Conservation (phyloP, 139 green algal species). For the Chlamydomonas incerta region DNA sequence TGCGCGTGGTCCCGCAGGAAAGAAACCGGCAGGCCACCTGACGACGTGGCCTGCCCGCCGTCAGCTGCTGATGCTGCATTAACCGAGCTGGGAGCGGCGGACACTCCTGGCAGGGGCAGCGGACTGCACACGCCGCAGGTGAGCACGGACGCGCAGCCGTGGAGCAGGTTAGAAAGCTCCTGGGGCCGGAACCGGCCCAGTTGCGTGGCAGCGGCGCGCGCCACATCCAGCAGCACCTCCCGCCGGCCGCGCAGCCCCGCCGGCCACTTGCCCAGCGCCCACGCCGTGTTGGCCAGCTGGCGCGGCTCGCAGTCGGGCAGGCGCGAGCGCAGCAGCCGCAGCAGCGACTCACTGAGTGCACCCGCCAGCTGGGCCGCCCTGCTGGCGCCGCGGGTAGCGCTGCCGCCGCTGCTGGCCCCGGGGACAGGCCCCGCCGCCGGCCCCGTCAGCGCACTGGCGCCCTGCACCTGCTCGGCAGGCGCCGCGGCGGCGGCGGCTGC, state of each 20-base stretch:
- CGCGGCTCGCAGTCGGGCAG: constrained; percentile 15
- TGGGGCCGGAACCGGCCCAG: background rate
- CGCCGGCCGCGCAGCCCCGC: background rate
- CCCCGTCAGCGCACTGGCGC: too few relatives aligned
- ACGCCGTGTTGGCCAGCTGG: constrained; percentile 26
- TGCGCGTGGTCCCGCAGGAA: constrained; percentile 1
- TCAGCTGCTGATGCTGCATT: too few relatives aligned
- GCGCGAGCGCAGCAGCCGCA: background rate
- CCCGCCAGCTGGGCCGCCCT: background rate
- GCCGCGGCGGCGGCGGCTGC: background rate
- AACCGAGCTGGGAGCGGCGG: too few relatives aligned
- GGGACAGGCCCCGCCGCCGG: too few relatives aligned
- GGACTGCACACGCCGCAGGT: background rate
- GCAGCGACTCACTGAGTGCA: background rate
- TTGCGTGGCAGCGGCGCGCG: background rate
- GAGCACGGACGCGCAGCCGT: constrained; percentile 6
- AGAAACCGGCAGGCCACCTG: background rate
- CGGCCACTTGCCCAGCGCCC: constrained; percentile 40
- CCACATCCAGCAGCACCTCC: background rate
- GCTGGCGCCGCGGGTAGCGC: too few relatives aligned
- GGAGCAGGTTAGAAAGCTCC: constrained; percentile 36
- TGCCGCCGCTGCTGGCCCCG: too few relatives aligned
- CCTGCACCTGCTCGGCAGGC: too few relatives aligned
- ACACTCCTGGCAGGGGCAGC: too few relatives aligned
- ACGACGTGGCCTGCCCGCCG: too few relatives aligned